These are phyloP conservation scores for Cystobasidiaceae sp. DNA, from an alignment of 1,284 basidiomycete species.

Conservation along the genomic window DNA sequence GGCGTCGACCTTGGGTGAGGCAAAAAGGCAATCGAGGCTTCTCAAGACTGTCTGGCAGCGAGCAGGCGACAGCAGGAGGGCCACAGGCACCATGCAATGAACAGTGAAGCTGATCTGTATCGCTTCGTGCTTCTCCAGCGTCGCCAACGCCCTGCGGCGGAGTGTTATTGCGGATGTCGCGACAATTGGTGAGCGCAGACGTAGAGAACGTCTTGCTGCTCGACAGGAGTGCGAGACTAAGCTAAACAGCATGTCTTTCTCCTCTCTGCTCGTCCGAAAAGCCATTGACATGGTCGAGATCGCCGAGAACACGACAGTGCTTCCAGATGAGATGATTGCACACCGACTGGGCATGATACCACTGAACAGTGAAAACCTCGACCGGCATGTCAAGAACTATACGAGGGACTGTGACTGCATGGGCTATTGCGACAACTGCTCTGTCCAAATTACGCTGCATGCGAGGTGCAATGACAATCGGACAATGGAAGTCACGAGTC, in stretches of 20 bases:
- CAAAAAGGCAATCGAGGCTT: conserved; percentile 4
- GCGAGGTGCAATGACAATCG: conserved; percentile 56
- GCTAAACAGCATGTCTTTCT: conserved; percentile 1
- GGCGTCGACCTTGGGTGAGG: conserved; percentile 85
- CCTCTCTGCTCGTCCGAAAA: conserved; percentile 43
- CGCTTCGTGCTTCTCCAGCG: conserved; percentile 51
- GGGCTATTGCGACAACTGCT: conserved; percentile 70
- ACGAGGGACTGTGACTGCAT: conserved; percentile 79
- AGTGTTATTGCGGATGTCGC: conserved; percentile 94
- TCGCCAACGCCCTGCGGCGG: conserved; percentile 81
- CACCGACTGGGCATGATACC: conserved; percentile 95
- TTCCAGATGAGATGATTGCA: conserved; percentile 96
- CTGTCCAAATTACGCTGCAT: conserved; percentile 67
- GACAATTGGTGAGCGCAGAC: conserved; percentile 69
- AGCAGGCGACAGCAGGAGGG: neutral
- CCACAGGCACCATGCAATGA: neutral
- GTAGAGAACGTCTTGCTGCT: neutral
- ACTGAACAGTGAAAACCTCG: conserved; percentile 58
- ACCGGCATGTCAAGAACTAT: conserved; percentile 67
- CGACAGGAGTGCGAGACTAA: neutral
- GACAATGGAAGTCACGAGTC: conserved; percentile 75
- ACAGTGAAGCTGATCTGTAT: neutral
- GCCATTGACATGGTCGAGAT: conserved; percentile 98
- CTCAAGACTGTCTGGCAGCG: conserved; percentile 33
- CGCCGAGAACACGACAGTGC: conserved; percentile 81